Base-by-base conservation (phyloP, 768 basidiomycete species). In the Rhodosporidiobolus sp. region DNA sequence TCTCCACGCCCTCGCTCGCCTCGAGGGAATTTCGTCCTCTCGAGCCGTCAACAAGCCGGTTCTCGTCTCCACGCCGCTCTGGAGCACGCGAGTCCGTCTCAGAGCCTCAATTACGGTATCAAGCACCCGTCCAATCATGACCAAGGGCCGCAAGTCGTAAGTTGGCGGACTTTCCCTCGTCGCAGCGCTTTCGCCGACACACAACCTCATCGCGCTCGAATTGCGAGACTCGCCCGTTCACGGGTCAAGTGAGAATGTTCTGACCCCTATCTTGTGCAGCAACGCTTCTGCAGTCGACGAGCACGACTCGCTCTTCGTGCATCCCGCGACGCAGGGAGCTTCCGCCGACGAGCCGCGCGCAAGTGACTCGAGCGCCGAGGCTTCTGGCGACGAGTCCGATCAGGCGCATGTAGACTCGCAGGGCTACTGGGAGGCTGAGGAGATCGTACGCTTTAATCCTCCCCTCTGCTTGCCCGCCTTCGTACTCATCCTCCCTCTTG, bases 351-450 rank as follows among this genome's bases (percentile, higher is more conserved):
- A 46, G 34, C 26, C 45, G 30, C 14, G 2, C 22, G 53, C 46
- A 20, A 35, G 6, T 30, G 34, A 69, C 38, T 49, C 30, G 22
- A 48, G 5, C 4, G 43, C 9, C 11, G 56, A 24, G 3, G n/a
- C n/a, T 4, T 43, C 58, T 10, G 16, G 14, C 4, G 38, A 45
- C 30, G 38, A 26, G 12, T 52, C 34, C 16, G 62, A 52, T 4
- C 30, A 28, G 1, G 54, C 46, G 8, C n/a, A 45, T 6, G 65
- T 14, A 28, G 70, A 67, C 28, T 67, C 61, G 48, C 72, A 73
- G 49, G 63, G 58, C 9, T 68, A 61, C 35, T 73, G 72, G 72
- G 63, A 68, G 11, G 72, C 67, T 10, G n/a, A 68, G 6, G 67
- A 46, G 35, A 73, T 73, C 34, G 43, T 73, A 35, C 59, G 67